Base-by-base conservation (phyloP, 177 flowering plant genomes). In the Telopea speciosissima region DNA sequence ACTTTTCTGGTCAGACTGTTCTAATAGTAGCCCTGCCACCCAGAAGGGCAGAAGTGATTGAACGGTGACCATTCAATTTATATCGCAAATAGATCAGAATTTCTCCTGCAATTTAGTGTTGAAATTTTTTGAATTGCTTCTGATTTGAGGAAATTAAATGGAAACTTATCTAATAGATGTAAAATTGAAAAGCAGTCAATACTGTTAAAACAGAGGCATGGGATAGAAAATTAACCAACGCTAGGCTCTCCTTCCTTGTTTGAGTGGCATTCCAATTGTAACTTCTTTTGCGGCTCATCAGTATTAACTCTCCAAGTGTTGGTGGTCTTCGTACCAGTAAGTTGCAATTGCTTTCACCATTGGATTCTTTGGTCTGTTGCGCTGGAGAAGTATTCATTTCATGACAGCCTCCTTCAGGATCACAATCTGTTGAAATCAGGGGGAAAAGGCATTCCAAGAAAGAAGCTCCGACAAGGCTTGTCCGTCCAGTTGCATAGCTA, bases 281-380 rank as follows among this genome's bases (percentile, higher is more conserved):
- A 71, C 97, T 88, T 68, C 78, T 80, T 77, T 86, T 83, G 62
- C 88, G 76, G 79, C 91, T 90, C 92, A 85, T 81, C 85, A 83
- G 73, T 59, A 89, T 89, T 74, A 93, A 76, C 78, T 93, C 95
- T 67, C 91, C 93, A 19, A 93, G 90, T 14, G 98, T 91, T 23
- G 72, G 76, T n/a, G 88, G 76, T 70, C 79, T 80, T 68, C 83
- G 80, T 26, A 24, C 73, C 28, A 70, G 60, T 1, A 58, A 65
- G 58, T 73, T 75, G 62, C 72, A 22, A 54, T 76, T 79, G 44
- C 68, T 73, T 59, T 76, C 78, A 23, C 24, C 7, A 22, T 45
- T 73, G 0, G 69, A 63, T 5, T 84, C 77, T 31, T 67, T 72
- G n/a, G 13, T 69, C 45, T 24, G 42, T 8, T 73, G 75, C 31